These are phyloP conservation scores for Lithohypha guttulata DNA, from an alignment of 2,329 filamentous ascomycete species.

Conservation along the genomic window DNA sequence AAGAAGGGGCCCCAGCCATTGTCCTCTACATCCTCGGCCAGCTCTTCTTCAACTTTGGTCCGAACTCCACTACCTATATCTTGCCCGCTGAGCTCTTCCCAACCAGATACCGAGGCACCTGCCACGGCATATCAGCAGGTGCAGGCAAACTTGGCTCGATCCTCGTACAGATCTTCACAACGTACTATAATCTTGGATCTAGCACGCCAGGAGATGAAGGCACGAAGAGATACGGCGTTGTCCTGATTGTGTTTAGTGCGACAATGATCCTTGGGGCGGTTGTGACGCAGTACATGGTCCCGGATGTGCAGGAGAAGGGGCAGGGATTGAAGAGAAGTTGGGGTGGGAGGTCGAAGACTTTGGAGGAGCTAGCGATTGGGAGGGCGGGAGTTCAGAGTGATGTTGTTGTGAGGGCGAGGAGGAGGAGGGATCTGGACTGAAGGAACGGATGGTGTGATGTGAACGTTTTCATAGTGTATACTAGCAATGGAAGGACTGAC, in stretches of 20 bases:
- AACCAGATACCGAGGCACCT: conserved; percentile 43
- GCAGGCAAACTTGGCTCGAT: conserved; percentile 44
- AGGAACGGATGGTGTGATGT: no score
- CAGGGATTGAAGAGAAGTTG: conserved; percentile 24
- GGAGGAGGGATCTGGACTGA: conserved; percentile 1
- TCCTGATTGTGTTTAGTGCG: conserved; percentile 32
- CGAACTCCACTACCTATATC: conserved; percentile 34
- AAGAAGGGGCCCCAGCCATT: conserved; percentile 28
- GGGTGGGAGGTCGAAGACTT: conserved; percentile 28
- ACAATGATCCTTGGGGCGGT: conserved; percentile 33
- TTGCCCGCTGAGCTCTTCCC: conserved; percentile 49
- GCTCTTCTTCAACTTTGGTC: conserved; percentile 39
- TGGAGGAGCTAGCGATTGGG: conserved; percentile 32
- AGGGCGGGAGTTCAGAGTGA: conserved; percentile 29
- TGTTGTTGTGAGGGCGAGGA: conserved; percentile 20
- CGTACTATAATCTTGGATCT: conserved; percentile 31
- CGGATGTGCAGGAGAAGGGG: conserved; percentile 27
- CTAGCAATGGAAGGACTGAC: no score
- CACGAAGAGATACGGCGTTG: conserved; percentile 30
- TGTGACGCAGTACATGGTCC: conserved; percentile 33
- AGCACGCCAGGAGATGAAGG: conserved; percentile 24
- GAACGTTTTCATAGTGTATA: no score
- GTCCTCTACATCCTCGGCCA: conserved; percentile 37
- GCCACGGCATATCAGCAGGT: conserved; percentile 45
- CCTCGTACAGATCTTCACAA: conserved; percentile 31